Base-by-base conservation (phyloP, 306 rosid genomes). In the Nissolia schottii region DNA sequence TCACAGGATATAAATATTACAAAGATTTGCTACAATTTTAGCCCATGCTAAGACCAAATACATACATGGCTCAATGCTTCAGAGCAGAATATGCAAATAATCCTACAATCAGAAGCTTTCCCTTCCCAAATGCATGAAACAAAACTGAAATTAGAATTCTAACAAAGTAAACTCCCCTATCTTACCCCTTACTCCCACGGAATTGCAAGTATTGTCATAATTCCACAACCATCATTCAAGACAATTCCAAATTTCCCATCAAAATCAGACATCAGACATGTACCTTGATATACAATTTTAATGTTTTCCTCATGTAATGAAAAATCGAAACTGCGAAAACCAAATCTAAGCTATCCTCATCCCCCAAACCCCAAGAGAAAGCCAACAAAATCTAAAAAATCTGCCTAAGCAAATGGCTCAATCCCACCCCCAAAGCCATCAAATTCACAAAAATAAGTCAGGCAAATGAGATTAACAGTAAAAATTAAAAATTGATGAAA, bases 181-280 rank as follows among this genome's bases (percentile, higher is more conserved):
- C 23, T 40, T 23, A 34, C 46, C 62, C 70, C 70, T 34, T 35
- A 40, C 43, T 55, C 57, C 22, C 63, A 63, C n/a, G 31, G 31
- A 72, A 32, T 24, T 57, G 54, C 48, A 74, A 79, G 18, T 14
- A 41, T 59, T 46, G 7, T 32, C 60, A 24, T 11, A 67, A 68
- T 56, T 46, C 41, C 55, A 73, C 72, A 71, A 76, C 28, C 70
- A 79, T 20, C 29, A 75, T 53, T 25, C 20, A 74, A 50, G 19
- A 29, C 55, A 56, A 40, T 67, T 71, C 70, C 53, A 49, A 23
- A 56, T 31, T 59, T 71, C 70, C 53, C 49, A 23, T n/a, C 77
- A 48, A 32, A 49, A 28, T 27, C 61, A 38, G 6, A 43, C 23
- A 28, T 27, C 61, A 38, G 6, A 43, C 23, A 54, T 5, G 15